Evolutionary conservation across 225 moss, liverwort and hornwort species (phyloP), one percentile per base, ranked within the genome.

Genomic region (Asterella californica): DNA sequence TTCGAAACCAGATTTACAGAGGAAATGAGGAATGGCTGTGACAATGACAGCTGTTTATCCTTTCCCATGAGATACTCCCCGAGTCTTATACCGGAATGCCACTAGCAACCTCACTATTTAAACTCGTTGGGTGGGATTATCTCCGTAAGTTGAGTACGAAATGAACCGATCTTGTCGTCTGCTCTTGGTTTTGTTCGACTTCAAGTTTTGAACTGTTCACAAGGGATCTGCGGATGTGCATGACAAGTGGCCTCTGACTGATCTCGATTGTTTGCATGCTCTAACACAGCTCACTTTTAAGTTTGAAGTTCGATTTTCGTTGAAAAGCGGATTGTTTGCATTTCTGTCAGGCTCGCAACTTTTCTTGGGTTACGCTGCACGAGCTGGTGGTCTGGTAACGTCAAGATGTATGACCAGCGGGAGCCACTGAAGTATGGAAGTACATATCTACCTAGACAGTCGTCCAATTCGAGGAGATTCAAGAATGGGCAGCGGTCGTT

Each of bases 401-500:
- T 76, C 76, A 76, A 60, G 59, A 76, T 78, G 63, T 78, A 63
- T 32, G 46, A 78, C 18, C 72, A 64, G 54, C 77, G 76, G 21
- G 86, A 86, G 65, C 62, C 75, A 45, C 59, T 19, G 30, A 81
- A 76, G 46, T 48, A 50, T 0, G 68, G 33, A 1, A 74, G 64
- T 65, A 48, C 46, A 1, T 22, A n/a, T 62, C 66, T 48, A 54
- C 63, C 75, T 6, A 74, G 68, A 67, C 83, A 78, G 69, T 67
- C 69, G 25, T 68, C 77, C 14, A 71, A 15, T 24, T 76, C 86
- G 25, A 81, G 78, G 64, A 70, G 81, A 17, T 55, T 19, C 47
- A 82, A 84, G 70, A 10, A 76, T 24, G 55, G 83, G 18, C 52
- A 69, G 77, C 79, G 87, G 82, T 78, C 78, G 34, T 87, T 87